These are phyloP conservation scores for Pseudoneurospora amorphoporcata DNA, from an alignment of 495 filamentous ascomycete genomes.

Conservation along the genomic window DNA sequence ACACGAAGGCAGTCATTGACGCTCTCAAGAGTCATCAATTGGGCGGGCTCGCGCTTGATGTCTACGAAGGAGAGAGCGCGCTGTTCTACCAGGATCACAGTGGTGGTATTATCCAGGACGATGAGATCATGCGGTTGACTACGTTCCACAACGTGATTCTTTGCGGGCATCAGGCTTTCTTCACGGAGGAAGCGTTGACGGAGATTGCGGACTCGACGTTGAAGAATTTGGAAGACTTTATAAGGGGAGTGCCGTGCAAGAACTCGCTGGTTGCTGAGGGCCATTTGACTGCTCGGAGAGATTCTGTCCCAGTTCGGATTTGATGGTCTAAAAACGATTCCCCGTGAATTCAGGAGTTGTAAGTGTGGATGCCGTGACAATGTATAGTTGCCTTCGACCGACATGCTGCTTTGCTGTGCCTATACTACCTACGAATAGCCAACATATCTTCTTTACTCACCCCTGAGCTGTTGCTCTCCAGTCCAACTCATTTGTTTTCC, in stretches of 20 bases:
- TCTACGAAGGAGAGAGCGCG: conserved; percentile 44
- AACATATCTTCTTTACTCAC: neutral
- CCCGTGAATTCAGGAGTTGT: neutral
- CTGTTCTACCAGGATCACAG: conserved; percentile 59
- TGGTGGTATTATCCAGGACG: conserved; percentile 58
- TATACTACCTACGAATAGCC: neutral
- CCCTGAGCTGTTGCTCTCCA: neutral
- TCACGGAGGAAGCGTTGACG: conserved; percentile 53
- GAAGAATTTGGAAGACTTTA: conserved; percentile 38
- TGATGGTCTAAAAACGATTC: neutral
- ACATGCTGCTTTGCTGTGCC: neutral
- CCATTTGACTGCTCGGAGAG: conserved; percentile 4
- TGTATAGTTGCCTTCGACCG: neutral
- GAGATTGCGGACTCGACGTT: conserved; percentile 56
- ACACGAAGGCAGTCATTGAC: conserved; percentile 47
- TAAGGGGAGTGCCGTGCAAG: conserved; percentile 19
- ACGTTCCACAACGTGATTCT: conserved; percentile 62
- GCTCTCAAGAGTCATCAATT: conserved; percentile 48
- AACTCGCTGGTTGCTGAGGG: conserved; percentile 26
- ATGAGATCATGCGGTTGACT: conserved; percentile 55
- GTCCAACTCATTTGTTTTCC: neutral
- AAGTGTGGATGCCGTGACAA: neutral
- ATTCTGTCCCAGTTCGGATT: conserved; percentile 16
- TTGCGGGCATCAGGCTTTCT: conserved; percentile 61
- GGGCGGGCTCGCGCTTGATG: conserved; percentile 46